phyloP scores from a whole-genome alignment of 1,284 basidiomycete genomes.

The Rhodofomes roseus region DNA sequence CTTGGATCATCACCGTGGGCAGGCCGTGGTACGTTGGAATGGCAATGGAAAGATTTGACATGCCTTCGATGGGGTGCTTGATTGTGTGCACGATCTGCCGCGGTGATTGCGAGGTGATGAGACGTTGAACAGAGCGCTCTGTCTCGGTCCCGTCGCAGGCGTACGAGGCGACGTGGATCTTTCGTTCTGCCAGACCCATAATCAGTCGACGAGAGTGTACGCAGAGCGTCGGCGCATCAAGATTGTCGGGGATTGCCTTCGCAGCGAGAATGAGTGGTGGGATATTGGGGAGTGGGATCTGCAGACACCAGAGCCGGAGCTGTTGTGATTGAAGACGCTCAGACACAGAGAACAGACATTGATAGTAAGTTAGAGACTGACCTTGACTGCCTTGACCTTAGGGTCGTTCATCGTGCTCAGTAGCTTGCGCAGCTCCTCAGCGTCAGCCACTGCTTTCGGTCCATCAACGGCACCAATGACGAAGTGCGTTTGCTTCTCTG shows the following conservation, averaged over 20 bases:
- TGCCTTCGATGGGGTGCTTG: no score
- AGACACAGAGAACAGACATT: background rate
- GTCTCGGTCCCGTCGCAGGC: slow-evolving; percentile 17
- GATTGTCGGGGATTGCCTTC: slow-evolving; percentile 19
- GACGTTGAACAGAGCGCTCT: slow-evolving; percentile 20
- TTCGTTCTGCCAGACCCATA: background rate
- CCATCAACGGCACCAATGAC: no score
- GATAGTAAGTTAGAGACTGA: background rate
- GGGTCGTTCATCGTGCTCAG: no score
- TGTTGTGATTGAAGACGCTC: no score
- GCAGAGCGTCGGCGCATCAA: slow-evolving; percentile 15
- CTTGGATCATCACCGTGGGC: slow-evolving; percentile 24
- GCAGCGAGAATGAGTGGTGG: slow-evolving; percentile 26
- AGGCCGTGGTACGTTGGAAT: slow-evolving; percentile 13
- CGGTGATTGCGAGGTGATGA: background rate
- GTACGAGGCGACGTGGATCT: slow-evolving; percentile 12
- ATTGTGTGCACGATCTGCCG: background rate
- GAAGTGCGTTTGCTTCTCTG: no score
- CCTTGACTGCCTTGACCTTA: background rate
- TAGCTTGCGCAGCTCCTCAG: no score
- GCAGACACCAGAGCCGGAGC: slow-evolving; percentile 24
- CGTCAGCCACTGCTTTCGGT: no score
- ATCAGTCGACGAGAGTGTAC: background rate
- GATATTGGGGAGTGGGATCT: slow-evolving; percentile 22
- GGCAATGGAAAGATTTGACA: background rate